Conservation (phyloP, 2,329 filamentous ascomycete species). For the Fusarium napiforme region DNA sequence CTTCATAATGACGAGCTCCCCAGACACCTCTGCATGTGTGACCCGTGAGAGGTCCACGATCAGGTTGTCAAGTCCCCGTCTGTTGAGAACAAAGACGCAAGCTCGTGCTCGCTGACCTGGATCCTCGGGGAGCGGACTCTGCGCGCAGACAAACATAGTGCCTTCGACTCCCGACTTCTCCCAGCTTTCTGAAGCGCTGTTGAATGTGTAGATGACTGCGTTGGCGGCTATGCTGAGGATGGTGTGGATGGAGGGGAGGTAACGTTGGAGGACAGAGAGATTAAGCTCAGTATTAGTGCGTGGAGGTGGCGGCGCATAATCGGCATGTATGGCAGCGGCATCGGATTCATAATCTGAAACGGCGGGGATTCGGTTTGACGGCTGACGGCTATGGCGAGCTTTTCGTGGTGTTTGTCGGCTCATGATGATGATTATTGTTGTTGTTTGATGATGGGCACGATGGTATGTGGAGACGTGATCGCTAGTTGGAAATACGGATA, state of each 20-base stretch:
- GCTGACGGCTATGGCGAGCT: conserved; percentile 54
- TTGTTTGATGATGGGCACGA: conserved; percentile 22
- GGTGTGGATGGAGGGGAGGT: conserved; percentile 77
- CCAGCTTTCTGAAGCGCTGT: conserved; percentile 73
- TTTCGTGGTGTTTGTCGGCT: conserved; percentile 57
- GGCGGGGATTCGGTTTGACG: conserved; percentile 53
- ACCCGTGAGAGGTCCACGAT: conserved; percentile 71
- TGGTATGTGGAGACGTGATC: background rate
- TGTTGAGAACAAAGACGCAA: conserved; percentile 79
- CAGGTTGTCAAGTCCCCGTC: conserved; percentile 77
- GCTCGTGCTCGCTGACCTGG: conserved; percentile 52
- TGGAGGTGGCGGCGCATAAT: conserved; percentile 59
- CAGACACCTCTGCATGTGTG: conserved; percentile 71
- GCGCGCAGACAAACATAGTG: conserved; percentile 86
- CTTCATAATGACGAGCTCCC: conserved; percentile 64
- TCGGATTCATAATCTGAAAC: conserved; percentile 75
- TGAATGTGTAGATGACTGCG: conserved; percentile 86
- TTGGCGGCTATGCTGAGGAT: conserved; percentile 87
- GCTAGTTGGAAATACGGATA: background rate
- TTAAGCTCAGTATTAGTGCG: conserved; percentile 89
- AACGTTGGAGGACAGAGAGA: conserved; percentile 82
- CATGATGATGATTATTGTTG: conserved; percentile 49
- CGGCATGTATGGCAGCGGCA: conserved; percentile 57
- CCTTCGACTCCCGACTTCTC: conserved; percentile 89
- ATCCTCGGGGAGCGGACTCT: conserved; percentile 56